Evolutionary conservation across 2,329 filamentous ascomycete species (phyloP), one percentile per base, ranked within the genome.

Genomic region (Pseudonectria foliicola): DNA sequence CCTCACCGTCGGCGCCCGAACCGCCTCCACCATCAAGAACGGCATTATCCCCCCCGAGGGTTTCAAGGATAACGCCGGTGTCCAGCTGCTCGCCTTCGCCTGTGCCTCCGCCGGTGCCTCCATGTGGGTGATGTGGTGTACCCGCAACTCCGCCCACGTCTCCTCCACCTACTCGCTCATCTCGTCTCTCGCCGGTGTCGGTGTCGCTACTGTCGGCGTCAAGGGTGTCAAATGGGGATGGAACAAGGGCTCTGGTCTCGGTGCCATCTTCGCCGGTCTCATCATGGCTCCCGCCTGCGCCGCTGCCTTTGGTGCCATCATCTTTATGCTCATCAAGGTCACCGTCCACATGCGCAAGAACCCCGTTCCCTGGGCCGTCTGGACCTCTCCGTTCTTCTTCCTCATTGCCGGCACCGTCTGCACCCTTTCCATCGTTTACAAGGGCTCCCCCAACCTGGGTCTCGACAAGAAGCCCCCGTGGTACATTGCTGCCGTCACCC

Each of bases 61-160:
- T 38, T 84, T 84, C 63, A 48, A 62, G 1, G 66, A 61, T 39
- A 72, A 83, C 49, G 72, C 80, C 25, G 75, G 73, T 25, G 78
- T 83, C 13, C 79, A 82, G 62, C 73, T 84, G 60, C 68, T 84
- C 32, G 80, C 79, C 36, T 80, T 82, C 52, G 72, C 76, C 23
- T 80, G 75, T 42, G 75, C 77, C 15, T 67, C 77, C 1, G 77
- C 77, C 12, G 80, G 69, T 48, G 78, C 80, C 32, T 77, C 80
- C 2, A 65, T 70, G 8, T 88, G 82, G 82, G 80, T 87, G 30
- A 86, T 85, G 80, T 86, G 81, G 80, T 86, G 82, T 59, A 87
- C 82, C 2, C 68, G 71, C 30, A 70, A 86, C 68, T 82, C 78
- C 4, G 79, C 80, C 39, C 82, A 83, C 62, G 80, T 84, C 48